Conservation (phyloP, 148 eudicot species). For the Pouteria glomerata region DNA sequence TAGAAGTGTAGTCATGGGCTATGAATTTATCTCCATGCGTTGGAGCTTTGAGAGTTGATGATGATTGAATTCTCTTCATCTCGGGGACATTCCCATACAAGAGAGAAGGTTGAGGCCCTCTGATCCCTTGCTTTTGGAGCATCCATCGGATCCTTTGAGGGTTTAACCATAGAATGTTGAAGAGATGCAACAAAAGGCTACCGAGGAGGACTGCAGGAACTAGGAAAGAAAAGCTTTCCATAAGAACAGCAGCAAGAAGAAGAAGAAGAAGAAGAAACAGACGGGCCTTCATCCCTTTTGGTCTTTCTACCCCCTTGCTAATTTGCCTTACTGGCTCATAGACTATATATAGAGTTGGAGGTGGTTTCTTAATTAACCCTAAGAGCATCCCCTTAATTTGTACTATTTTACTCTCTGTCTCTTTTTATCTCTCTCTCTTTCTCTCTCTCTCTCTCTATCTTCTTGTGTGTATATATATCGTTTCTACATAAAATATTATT, state of each 20-base stretch:
- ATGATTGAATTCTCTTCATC: slow-evolving; percentile 54
- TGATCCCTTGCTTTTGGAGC: slow-evolving; percentile 55
- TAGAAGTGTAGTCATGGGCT: slow-evolving; percentile 63
- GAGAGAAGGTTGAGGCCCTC: slow-evolving; percentile 60
- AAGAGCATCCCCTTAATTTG: too few species aligned
- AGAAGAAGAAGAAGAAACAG: not conserved
- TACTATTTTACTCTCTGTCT: too few species aligned
- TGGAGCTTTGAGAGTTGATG: slow-evolving; percentile 16
- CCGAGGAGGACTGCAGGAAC: not conserved
- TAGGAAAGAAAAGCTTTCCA: slow-evolving; percentile 5
- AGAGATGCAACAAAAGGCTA: slow-evolving; percentile 2
- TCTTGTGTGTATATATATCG: too few species aligned
- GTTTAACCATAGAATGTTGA: slow-evolving; percentile 31
- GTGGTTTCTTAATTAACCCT: too few species aligned
- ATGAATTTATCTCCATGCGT: slow-evolving; percentile 26
- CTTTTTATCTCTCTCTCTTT: too few species aligned
- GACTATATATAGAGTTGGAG: too few species aligned
- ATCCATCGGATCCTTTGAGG: slow-evolving; percentile 24
- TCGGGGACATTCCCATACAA: slow-evolving; percentile 57
- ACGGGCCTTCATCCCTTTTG: slow-evolving; percentile 18
- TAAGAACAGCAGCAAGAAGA: not conserved
- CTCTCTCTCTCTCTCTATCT: too few species aligned
- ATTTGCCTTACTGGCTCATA: too few species aligned
- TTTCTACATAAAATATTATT: too few species aligned
- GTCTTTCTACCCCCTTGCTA: not conserved